phyloP scores from a whole-genome alignment of 2,329 filamentous ascomycete genomes.

The Calycina herbarum region DNA sequence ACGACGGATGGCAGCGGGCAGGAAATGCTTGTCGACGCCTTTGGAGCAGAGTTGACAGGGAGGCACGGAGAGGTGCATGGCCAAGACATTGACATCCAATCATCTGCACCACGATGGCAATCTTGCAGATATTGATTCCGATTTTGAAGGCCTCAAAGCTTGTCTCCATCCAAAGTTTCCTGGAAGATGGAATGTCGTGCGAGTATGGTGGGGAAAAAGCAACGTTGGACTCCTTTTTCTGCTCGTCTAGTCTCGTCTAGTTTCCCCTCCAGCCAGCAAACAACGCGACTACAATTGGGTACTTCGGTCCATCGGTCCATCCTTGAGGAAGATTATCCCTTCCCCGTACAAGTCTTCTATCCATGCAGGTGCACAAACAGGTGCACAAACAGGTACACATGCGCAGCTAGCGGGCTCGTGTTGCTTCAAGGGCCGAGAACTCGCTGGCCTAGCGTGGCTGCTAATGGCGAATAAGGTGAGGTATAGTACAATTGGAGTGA shows the following conservation, averaged over 20 bases:
- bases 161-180: not conserved
- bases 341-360: too few relatives aligned
- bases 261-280: too few relatives aligned
- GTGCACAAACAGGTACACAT: too few relatives aligned
- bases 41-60: not conserved
- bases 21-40: not conserved
- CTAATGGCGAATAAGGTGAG: not conserved
- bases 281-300: too few relatives aligned
- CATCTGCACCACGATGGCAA: not conserved
- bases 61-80: not conserved
- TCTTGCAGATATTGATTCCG: not conserved
- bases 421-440: not conserved
- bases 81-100: constrained; percentile 1
- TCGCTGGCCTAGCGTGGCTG: not conserved
- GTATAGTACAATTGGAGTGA: not conserved
- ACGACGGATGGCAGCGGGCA: not conserved
- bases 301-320: too few relatives aligned
- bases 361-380: too few relatives aligned
- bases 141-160: not conserved
- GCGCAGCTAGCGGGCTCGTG: too few relatives aligned
- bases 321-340: too few relatives aligned
- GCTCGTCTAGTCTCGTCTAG: not conserved
- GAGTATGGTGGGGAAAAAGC: not conserved
- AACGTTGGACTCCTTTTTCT: not conserved
- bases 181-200: not conserved